These are phyloP conservation scores for Ophiocordyceps camponoti-leonardi DNA, from an alignment of 2,329 filamentous ascomycete genomes.

Conservation along the genomic window DNA sequence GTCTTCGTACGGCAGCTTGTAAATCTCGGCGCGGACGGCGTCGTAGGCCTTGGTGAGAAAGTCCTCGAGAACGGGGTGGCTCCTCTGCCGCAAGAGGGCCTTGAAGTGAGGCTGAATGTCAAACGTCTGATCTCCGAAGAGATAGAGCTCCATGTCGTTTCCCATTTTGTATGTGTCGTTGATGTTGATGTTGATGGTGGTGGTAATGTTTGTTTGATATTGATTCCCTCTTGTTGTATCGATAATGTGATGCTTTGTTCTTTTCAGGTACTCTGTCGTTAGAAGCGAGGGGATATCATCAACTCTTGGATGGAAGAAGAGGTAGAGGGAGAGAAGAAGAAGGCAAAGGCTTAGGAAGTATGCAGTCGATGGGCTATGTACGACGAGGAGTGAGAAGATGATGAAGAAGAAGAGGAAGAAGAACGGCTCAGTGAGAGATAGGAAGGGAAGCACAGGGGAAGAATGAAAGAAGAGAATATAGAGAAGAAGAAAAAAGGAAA, in stretches of 20 bases:
- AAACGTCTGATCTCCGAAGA: constrained; percentile 4
- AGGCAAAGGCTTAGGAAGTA: background rate
- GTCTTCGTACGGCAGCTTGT: background rate
- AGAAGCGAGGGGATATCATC: background rate
- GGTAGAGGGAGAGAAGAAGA: background rate
- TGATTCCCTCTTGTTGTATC: no score
- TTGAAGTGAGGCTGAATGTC: background rate
- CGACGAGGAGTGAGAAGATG: no score
- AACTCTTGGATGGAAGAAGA: background rate
- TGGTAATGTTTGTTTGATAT: background rate
- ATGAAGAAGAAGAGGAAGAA: no score
- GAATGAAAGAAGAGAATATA: no score
- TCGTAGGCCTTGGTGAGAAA: constrained; percentile 2
- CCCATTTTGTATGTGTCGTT: no score
- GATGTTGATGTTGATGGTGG: no score
- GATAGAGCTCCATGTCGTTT: constrained; percentile 1
- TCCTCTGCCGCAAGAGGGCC: background rate
- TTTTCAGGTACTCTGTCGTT: background rate
- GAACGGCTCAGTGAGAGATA: no score
- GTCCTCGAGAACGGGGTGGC: constrained; percentile 1
- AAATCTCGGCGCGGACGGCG: constrained; percentile 1
- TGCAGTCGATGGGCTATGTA: background rate
- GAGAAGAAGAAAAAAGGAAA: no score
- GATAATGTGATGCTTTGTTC: background rate
- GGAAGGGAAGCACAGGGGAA: no score